phyloP scores from a whole-genome alignment of 495 filamentous ascomycete genomes.

The Durotheca rogersii region DNA sequence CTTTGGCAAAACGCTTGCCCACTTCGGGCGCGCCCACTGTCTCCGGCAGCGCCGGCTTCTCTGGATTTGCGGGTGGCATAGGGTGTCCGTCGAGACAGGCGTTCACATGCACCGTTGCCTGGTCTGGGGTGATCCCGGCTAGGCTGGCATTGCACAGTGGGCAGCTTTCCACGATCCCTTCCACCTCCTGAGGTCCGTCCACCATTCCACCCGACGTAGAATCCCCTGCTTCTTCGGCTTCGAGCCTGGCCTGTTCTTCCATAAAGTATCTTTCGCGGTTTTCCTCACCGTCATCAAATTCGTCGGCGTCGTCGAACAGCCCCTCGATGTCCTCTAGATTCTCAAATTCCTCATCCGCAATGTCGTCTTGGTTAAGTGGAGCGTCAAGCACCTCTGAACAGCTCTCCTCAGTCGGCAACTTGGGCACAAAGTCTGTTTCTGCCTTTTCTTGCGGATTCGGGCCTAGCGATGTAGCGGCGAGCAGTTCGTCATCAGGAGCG shows the following conservation, averaged over 20 bases:
- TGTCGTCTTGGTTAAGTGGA: slow-evolving; percentile 54
- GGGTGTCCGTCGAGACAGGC: slow-evolving; percentile 84
- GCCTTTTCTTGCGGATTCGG: neutral
- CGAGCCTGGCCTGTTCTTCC: slow-evolving; percentile 62
- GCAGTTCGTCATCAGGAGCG: slow-evolving; percentile 3
- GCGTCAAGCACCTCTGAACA: slow-evolving; percentile 24
- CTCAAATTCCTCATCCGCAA: slow-evolving; percentile 50
- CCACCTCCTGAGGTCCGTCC: slow-evolving; percentile 22
- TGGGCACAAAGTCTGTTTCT: slow-evolving; percentile 30
- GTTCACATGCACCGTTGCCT: slow-evolving; percentile 79
- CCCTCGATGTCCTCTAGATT: slow-evolving; percentile 67
- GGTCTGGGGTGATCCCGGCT: slow-evolving; percentile 56
- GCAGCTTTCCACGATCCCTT: slow-evolving; percentile 54
- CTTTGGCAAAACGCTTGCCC: slow-evolving; percentile 61
- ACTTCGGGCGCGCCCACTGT: slow-evolving; percentile 40
- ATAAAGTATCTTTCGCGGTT: slow-evolving; percentile 59
- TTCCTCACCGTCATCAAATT: slow-evolving; percentile 60
- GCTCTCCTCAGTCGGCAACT: slow-evolving; percentile 27
- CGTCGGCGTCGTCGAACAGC: slow-evolving; percentile 50
- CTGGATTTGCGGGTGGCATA: slow-evolving; percentile 43
- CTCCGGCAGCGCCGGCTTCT: slow-evolving; percentile 30
- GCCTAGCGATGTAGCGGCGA: neutral
- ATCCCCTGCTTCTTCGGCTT: slow-evolving; percentile 49
- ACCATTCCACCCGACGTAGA: slow-evolving; percentile 40
- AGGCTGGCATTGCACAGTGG: slow-evolving; percentile 73